Evolutionary conservation across 108 stramenopile genomes (phyloP), one percentile per base, ranked within the genome.

Genomic region (Phaeodactylum tricornutum): DNA sequence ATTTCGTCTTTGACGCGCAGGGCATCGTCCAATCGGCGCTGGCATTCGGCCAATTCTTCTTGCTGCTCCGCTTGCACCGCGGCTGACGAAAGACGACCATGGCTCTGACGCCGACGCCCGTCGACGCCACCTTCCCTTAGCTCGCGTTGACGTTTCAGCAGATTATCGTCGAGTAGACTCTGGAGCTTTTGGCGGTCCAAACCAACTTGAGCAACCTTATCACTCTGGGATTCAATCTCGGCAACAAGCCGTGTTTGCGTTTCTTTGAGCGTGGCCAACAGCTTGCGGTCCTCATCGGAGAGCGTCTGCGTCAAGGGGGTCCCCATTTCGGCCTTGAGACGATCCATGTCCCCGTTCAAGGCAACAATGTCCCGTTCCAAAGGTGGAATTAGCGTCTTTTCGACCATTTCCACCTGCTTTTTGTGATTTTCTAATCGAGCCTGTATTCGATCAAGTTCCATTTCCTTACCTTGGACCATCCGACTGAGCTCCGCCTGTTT

Each of bases 281-380:
- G 43, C 23, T 52, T 43, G 24, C 73, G 67, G 40, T 93, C 92
- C 9, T 79, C 67, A 0, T 75, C 84, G 22, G 73, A 73, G 32
- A 93, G 38, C 5, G 53, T 57, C 24, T 64, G 43, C 1, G 55
- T 65, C 4, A 96, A 72, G 25, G 77, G 77, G 2, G 95, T 91
- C 12, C 86, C 88, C 32, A 96, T 74, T 61, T 96, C 95, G 29
- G 80, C 78, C 45, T 74, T 37, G 26, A 93, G 57, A n/a, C n/a
- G n/a, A n/a, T n/a, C n/a, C 35, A 92, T 67, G 47, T 93, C 87
- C 7, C 59, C 57, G 23, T 64, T 54, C 19, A 92, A 58, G 14
- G 62, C 67, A 21, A 66, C 71, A 41, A 90, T 71, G 29, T 81
- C 72, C 9, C 51, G 55, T 55, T 81, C 74, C 42, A 85, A 61